Evolutionary conservation across 164 flowering plant species (phyloP).

Genomic region (Vitis rupestris): DNA sequence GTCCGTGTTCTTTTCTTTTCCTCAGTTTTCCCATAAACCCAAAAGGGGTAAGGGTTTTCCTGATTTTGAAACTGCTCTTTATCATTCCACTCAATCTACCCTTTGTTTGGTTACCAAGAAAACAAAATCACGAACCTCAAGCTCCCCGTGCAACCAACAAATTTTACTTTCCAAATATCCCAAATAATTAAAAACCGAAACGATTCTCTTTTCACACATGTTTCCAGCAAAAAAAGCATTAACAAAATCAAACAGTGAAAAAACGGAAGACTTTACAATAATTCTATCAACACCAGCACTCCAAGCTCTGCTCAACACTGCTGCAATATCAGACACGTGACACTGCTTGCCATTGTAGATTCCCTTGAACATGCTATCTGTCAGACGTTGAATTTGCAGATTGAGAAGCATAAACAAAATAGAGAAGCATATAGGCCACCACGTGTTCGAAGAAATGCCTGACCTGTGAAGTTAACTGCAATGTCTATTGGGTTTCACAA

Average conservation of each 20-base stretch:
- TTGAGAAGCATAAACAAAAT: not conserved
- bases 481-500: slow-evolving; percentile 54
- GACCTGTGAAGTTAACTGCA: slow-evolving; percentile 96
- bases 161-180: no score
- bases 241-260: not conserved
- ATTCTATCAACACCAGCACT: slow-evolving; percentile 86
- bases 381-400: not conserved
- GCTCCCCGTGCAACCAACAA: no score
- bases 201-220: no score
- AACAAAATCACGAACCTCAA: no score
- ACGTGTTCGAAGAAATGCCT: slow-evolving; percentile 40
- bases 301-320: slow-evolving; percentile 90
- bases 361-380: slow-evolving; percentile 95
- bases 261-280: slow-evolving; percentile 45
- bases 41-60: no score
- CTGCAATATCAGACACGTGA: slow-evolving; percentile 65
- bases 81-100: no score
- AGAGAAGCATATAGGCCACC: not conserved
- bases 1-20: not conserved
- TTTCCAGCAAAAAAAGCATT: no score
- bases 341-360: slow-evolving; percentile 85
- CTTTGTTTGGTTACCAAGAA: no score
- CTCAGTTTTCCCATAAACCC: not conserved
- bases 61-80: no score
- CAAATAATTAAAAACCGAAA: no score